phyloP scores from a whole-genome alignment of 352 stramenopile species.

The Globisporangium yorkense region DNA sequence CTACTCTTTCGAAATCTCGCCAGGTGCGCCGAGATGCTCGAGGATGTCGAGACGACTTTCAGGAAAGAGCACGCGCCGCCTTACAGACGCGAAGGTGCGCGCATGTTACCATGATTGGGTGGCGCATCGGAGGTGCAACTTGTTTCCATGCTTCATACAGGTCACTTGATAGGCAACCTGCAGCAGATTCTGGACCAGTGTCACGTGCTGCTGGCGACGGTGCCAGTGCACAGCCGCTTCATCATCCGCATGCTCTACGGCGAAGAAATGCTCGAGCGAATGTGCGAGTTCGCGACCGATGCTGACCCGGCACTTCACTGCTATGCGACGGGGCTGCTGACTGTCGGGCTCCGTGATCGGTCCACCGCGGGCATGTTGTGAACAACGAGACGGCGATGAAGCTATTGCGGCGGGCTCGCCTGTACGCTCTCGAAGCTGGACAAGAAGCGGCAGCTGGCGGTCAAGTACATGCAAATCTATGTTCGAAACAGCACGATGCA shows the following conservation, averaged over 20 bases:
- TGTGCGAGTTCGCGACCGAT: conserved; percentile 66
- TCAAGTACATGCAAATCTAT: conserved; percentile 78
- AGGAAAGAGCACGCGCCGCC: conserved; percentile 65
- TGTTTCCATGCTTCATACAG: conserved; percentile 13
- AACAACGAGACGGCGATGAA: conserved; percentile 76
- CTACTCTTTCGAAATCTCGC: background rate
- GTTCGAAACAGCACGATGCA: conserved; percentile 26
- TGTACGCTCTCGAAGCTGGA: conserved; percentile 80
- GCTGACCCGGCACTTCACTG: conserved; percentile 49
- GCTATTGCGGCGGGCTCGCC: conserved; percentile 60
- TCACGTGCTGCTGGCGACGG: conserved; percentile 66
- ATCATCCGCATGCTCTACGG: conserved; percentile 74
- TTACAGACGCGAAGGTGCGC: conserved; percentile 69
- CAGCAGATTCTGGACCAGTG: conserved; percentile 76
- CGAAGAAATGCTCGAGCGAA: conserved; percentile 68
- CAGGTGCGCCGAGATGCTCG: conserved; percentile 71
- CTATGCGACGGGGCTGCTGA: conserved; percentile 72
- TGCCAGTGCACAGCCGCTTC: conserved; percentile 63
- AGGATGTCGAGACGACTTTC: conserved; percentile 73
- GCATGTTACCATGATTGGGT: background rate
- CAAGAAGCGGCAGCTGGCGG: conserved; percentile 48
- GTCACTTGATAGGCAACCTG: conserved; percentile 73
- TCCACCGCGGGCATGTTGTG: conserved; percentile 78
- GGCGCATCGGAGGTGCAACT: background rate
- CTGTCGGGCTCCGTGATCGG: conserved; percentile 69